Conservation (phyloP, 768 basidiomycete species). For the Gloeophyllum trabeum region DNA sequence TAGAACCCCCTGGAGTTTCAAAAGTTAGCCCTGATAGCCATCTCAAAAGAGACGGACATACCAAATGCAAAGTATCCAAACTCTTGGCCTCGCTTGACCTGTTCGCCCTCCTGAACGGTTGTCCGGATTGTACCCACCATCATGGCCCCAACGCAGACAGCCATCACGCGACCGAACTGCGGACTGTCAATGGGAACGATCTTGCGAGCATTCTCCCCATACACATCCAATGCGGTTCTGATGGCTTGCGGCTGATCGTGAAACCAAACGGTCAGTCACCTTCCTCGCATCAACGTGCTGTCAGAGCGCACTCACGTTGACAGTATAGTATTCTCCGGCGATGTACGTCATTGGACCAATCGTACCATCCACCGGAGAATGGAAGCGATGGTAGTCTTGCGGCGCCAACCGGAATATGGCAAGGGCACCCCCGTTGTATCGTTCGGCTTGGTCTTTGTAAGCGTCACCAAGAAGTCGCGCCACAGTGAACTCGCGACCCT, state of each 20-base stretch:
- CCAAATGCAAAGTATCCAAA: constrained; percentile 95
- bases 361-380: constrained; percentile 74
- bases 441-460: constrained; percentile 58
- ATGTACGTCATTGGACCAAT: constrained; percentile 80
- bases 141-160: constrained; percentile 89
- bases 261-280: neutral
- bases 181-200: constrained; percentile 87
- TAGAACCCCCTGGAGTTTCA: constrained; percentile 60
- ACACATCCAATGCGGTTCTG: constrained; percentile 81
- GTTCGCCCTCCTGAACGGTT: constrained; percentile 77
- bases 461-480: constrained; percentile 67
- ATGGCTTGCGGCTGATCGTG: constrained; percentile 85
- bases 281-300: neutral
- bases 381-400: constrained; percentile 94
- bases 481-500: constrained; percentile 88
- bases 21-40: neutral
- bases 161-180: constrained; percentile 86
- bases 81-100: constrained; percentile 77
- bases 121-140: constrained; percentile 89
- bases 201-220: constrained; percentile 89
- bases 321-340: constrained; percentile 91
- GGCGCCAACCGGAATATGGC: constrained; percentile 89
- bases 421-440: constrained; percentile 71
- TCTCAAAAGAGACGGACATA: constrained; percentile 22
- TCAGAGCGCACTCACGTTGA: constrained; percentile 54